Base-by-base conservation (phyloP, 2,329 filamentous ascomycete genomes). In the Lecanicillium sp. region DNA sequence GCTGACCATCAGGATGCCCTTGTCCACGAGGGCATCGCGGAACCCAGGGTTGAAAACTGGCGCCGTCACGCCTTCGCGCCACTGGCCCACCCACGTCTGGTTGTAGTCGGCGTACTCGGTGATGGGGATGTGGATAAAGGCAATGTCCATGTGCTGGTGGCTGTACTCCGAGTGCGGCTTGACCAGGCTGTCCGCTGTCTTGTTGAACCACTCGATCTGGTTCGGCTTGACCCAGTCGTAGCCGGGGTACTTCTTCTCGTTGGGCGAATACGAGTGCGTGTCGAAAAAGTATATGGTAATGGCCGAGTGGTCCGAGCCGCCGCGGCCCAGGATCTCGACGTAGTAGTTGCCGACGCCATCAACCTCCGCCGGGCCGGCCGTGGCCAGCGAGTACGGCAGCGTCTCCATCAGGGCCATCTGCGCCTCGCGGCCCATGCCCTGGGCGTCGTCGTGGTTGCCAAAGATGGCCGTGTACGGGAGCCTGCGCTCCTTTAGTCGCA, bases 151-250 rank as follows among this genome's bases (percentile, higher is more conserved):
- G 63, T 97, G 93, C 44, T 90, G 86, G 60, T 93, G 87, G 0
- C 86, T 88, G 66, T 96, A 98, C 58, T 89, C 83, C 52, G 79
- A 78, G 63, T 95, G 90, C 51, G 81, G 80, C 59, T 83, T 81
- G 67, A 88, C 88, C 39, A 96, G 69, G 11, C 80, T 70, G 49
- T 84, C 73, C 1, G 87, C 83, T 1, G 87, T 95, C 54, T 80
- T 77, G 56, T 81, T 84, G 72, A 98, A 98, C 93, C 93, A 98
- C 48, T 87, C 81, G 51, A 96, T 95, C 66, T 98, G 93, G 57
- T 80, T 90, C 37, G 84, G 84, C 69, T 97, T 97, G 61, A 98
- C 72, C 93, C 93, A 98, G 67, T 97, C 91, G 63, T 98, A 98
- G 40, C 93, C 93, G n/a, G 82, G 80, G 64, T 83, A 96, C 51